Evolutionary conservation across 768 basidiomycete species (phyloP), one percentile per base, ranked within the genome.

Genomic region (Mrakia gelida): DNA sequence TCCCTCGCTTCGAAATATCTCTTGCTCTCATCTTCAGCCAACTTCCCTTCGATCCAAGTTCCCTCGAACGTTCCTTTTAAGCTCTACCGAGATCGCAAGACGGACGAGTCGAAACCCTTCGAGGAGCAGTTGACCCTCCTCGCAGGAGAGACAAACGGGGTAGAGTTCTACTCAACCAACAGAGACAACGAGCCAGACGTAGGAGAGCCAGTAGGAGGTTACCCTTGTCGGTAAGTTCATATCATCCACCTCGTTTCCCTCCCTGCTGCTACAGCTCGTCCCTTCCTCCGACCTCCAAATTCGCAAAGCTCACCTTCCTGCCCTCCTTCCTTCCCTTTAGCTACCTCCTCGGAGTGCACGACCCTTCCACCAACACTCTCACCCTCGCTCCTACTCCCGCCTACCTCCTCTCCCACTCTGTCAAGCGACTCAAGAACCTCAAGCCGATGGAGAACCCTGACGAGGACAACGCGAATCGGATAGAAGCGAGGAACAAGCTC

Each of bases 261-360:
- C 18, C 23, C 28, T 30, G 38, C 38, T 38, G 38, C 38, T 38
- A 38, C 11, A 28, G 10, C 65, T 21, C 34, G 38, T 13, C 21
- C 45, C 67, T 1, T 41, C 38, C 28, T 9, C 16, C 65, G 16
- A 67, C 30, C 30, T 34, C 26, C 49, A 52, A 41, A n/a, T 41
- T n/a, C 18, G 38, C 18, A 23, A 38, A 75, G 61, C 54, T 67
- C 75, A 52, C n/a, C 63, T 38, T 34, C 52, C 32, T 18, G 30
- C 59, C 72, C 61, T 32, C 34, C 34, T 30, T 26, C 32, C 72
- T 34, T 41, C 72, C 9, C 71, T 8, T 41, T 30, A 92, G 94
- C 81, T 98, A 98, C 83, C 86, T 95, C 61, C 85, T 97, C 32
- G 95, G 91, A 6, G 86, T 96, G 30, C 91, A 91, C 82, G 91